phyloP scores from a whole-genome alignment of 179 eudicot genomes.

The Beta corolliflora region DNA sequence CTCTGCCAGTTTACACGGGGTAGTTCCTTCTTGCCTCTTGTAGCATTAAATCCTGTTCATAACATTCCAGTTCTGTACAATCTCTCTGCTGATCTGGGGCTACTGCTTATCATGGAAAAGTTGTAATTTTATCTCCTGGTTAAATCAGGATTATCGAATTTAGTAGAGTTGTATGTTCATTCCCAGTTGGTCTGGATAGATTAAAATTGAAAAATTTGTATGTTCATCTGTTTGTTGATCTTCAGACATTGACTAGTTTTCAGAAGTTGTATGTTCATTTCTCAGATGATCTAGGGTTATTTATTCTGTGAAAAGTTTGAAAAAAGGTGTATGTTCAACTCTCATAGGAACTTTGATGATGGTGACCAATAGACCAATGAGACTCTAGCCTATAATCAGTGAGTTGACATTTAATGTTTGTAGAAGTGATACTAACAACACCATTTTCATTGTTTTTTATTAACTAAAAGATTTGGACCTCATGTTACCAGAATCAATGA shows the following conservation, averaged over 20 bases:
- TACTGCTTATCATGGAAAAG: not conserved
- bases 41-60: not conserved
- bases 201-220: not conserved
- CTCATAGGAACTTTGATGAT: no score
- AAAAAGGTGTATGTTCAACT: not conserved
- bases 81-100: not conserved
- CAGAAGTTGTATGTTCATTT: not conserved
- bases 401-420: no score
- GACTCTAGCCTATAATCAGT: no score
- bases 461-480: not conserved
- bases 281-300: not conserved
- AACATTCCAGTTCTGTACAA: not conserved
- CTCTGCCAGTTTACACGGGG: conserved; percentile 99
- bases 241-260: not conserved
- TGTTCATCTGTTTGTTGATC: not conserved
- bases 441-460: not conserved
- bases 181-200: not conserved
- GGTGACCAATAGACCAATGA: not conserved
- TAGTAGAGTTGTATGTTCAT: not conserved
- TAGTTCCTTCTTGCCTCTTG: conserved; percentile 41
- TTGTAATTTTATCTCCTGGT: not conserved
- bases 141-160: not conserved
- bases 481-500: not conserved
- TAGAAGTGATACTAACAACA: no score
- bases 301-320: not conserved